Percentiles rank a stretch among this genome's conserved stretches.
These are phyloP conservation scores for Sporothrix mexicana DNA, from an alignment of 2,329 filamentous ascomycete genomes.

Conservation along the genomic window DNA sequence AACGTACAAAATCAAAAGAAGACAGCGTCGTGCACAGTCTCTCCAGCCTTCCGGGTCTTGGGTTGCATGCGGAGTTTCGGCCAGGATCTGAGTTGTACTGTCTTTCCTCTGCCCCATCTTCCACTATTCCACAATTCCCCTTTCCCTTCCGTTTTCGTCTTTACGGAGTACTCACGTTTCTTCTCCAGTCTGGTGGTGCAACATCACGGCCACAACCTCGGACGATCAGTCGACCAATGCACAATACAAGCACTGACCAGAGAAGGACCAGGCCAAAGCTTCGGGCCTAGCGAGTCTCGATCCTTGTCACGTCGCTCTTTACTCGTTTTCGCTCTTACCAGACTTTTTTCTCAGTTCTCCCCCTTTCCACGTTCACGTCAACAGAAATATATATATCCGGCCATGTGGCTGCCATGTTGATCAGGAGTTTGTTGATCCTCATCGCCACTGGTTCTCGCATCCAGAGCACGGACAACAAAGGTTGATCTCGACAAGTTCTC, in stretches of 20 bases:
- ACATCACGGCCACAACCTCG: constrained; percentile 22
- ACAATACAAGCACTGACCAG: background rate
- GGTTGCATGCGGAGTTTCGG: constrained; percentile 21
- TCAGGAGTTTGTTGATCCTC: background rate
- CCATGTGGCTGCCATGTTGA: constrained; percentile 27
- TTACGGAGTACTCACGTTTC: background rate
- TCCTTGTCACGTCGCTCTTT: background rate
- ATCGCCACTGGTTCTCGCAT: background rate
- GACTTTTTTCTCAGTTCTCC: background rate
- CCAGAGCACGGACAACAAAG: constrained; percentile 5
- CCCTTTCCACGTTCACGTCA: background rate
- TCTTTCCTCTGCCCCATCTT: background rate
- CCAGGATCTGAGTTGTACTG: background rate
- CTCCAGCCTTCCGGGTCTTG: background rate
- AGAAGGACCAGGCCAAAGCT: background rate
- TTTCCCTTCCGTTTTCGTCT: background rate
- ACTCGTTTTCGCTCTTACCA: background rate
- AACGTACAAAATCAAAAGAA: background rate
- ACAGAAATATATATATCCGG: constrained; percentile 26
- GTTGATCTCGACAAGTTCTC: background rate
- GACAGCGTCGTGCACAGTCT: constrained; percentile 5
- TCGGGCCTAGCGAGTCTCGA: background rate
- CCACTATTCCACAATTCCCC: background rate
- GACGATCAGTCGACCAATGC: constrained; percentile 6
- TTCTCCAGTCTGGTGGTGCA: constrained; percentile 14